Conservation (phyloP, 352 stramenopile genomes). For the Blastocystis sp. region DNA sequence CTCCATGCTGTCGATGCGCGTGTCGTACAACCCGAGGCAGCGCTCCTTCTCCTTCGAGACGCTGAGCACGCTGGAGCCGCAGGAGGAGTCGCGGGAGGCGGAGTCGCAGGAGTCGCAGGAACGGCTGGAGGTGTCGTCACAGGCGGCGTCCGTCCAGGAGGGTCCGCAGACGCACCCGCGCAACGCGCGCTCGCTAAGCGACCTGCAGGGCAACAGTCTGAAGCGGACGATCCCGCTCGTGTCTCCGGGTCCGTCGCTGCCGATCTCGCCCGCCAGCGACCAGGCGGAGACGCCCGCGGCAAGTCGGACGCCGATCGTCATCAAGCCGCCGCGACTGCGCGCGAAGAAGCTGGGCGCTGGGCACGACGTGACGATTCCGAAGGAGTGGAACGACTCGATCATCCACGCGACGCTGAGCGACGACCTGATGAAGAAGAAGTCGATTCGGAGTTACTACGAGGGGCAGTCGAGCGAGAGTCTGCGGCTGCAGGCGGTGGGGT, state of each 20-base stretch:
- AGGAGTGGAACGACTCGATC: not conserved
- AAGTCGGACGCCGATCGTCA: not conserved
- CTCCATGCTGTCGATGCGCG: slow-evolving; percentile 24
- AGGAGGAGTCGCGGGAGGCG: no score
- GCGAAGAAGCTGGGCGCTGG: not conserved
- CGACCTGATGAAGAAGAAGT: not conserved
- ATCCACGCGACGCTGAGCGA: not conserved
- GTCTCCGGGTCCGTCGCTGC: no score
- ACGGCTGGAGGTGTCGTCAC: no score
- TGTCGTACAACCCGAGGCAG: not conserved
- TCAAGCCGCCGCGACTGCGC: not conserved
- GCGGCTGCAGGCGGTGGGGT: no score
- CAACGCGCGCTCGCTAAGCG: no score
- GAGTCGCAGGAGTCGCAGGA: no score
- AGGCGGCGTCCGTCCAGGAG: no score
- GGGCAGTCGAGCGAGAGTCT: no score
- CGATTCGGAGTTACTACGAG: not conserved
- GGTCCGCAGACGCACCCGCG: no score
- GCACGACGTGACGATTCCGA: not conserved
- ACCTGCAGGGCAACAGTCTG: no score
- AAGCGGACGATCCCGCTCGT: no score
- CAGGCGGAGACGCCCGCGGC: no score
- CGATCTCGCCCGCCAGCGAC: not conserved
- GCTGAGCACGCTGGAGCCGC: not conserved
- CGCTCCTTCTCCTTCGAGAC: slow-evolving; percentile 17